Base-by-base conservation (phyloP, 2,329 filamentous ascomycete species). In the Colletotrichum lentis region DNA sequence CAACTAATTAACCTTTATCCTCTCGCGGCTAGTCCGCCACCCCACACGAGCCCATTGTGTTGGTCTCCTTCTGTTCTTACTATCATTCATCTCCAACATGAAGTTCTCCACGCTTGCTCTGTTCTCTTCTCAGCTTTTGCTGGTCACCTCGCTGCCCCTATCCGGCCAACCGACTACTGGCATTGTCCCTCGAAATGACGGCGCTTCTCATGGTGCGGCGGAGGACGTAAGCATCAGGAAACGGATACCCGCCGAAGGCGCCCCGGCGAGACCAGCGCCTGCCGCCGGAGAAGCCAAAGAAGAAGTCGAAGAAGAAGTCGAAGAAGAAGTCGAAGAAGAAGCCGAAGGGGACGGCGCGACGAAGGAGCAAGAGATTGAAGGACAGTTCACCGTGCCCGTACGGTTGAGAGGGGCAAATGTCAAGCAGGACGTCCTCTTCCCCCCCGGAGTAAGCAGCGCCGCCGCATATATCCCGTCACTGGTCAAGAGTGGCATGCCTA, bases 351-450 rank as follows among this genome's bases (percentile, higher is more conserved):
- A 53, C 5, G 72, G 60, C 27, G 71, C 60, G 6, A 63, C 37
- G 2, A 66, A 77, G 54, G 74, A 80, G 68, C 47, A 78, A 22
- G 77, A 77, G 37, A 73, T 74, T 27, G 46, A 74, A 46, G 78
- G 62, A 11, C 57, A 73, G 46, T 80, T 80, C 49, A 75, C 70
- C 31, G 67, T 70, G 5, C 70, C 73, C 24, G 68, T 80, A 49
- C 70, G 72, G 5, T 72, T 80, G 0, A 66, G 69, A 4, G 77
- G 77, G 18, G 76, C 76, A 24, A 70, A 77, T 47, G 62, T 77
- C 67, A 76, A 79, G 71, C 74, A 73, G 24, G 78, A 80, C 56
- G 73, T 72, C 1, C 27, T 73, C 2, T 80, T 76, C 61, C 77
- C 78, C 1, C 69, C 76, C 3, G 76, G 75, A 31, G 77, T 79